Evolutionary conservation across 2,329 filamentous ascomycete genomes (phyloP).

Genomic region (Rhytidhysteron rufulum): DNA sequence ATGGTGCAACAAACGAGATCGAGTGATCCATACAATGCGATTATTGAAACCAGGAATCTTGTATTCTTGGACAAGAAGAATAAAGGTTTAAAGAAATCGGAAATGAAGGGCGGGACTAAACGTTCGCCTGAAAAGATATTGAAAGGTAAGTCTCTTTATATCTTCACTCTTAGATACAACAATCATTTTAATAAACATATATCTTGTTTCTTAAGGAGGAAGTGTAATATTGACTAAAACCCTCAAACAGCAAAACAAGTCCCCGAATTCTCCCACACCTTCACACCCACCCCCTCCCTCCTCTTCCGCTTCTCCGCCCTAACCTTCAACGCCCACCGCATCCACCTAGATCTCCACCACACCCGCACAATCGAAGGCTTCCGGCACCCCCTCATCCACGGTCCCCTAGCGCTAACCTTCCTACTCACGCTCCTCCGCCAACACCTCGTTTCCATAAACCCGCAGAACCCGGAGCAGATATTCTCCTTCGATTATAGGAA

Average conservation of each 20-base stretch:
- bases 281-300: conserved; percentile 65
- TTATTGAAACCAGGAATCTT: no score
- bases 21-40: no score
- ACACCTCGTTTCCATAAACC: neutral
- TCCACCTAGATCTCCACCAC: conserved; percentile 77
- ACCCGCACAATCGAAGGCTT: conserved; percentile 70
- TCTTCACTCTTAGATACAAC: no score
- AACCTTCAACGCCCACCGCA: conserved; percentile 87
- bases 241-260: conserved; percentile 43
- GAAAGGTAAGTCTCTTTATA: no score
- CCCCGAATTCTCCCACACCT: conserved; percentile 54
- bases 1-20: no score
- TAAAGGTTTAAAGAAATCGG: no score
- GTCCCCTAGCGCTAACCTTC: conserved; percentile 68
- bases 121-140: no score
- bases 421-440: neutral
- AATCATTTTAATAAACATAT: no score
- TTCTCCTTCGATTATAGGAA: conserved; percentile 67
- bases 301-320: conserved; percentile 91
- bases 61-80: no score
- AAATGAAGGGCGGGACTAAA: no score
- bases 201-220: no score
- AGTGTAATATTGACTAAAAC: no score
- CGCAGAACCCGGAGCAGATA: neutral
- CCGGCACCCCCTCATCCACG: conserved; percentile 74